Base-by-base conservation (phyloP, 2,329 filamentous ascomycete genomes). In the Botryotinia calthae region DNA sequence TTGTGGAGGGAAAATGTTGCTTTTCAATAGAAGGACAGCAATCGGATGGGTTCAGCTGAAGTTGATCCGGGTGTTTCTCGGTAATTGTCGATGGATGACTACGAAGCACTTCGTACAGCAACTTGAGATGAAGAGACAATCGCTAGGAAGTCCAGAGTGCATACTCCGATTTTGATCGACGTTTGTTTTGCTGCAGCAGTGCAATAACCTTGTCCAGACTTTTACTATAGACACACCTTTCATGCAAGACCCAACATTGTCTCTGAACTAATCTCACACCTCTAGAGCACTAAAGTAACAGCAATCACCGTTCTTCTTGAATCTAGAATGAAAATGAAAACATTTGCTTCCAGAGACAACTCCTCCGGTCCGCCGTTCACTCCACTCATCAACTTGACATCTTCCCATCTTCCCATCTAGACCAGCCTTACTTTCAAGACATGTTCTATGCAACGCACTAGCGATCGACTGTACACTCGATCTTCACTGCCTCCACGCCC, bases 381-480 rank as follows among this genome's bases (percentile, higher is more conserved):
- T 56, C 34, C 59, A 42, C 59, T 62, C 59, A 37, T 40, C 25
- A 25, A 42, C 37, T 28, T 22, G n/a, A 46, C 40, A 46, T 31
- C 18, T 20, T 58, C 51, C 25, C 51, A 56, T 56, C n/a, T 20
- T 58, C 51, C 51, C 51, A 56, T 56, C 51, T 56, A 56, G 51
- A 56, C 51, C 51, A 56, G 14, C 51, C n/a, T 56, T 31, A 8
- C 51, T 56, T 54, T 54, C 51, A 1, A 56, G 16, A 56, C n/a
- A 56, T n/a, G n/a, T 28, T 28, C 51, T 56, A 56, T 56, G 51
- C 51, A 28, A 67, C 28, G 31, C 51, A 25, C 61, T 69, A 71
- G 69, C 69, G 69, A 71, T 54, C 69, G 28, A 31, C 54, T 40
- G 63, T 42, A 64, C 59, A 61, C 63, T 61, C 63, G 69, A 71